Conservation (phyloP, 1,284 basidiomycete species). For the Pseudozyma sp. region DNA sequence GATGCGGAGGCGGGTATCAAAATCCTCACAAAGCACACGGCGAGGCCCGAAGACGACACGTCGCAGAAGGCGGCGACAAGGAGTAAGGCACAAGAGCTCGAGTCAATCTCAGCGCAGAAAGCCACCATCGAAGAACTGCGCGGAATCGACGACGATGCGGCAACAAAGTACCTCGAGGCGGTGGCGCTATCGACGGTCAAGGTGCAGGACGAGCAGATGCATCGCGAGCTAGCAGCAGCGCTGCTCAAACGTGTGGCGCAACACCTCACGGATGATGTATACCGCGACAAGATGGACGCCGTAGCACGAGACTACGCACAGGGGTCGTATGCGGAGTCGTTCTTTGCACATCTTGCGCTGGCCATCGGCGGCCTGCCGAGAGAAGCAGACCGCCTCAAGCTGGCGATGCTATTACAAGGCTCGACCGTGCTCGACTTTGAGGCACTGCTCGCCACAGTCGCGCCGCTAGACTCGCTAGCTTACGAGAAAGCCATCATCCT, state of each 20-base stretch:
- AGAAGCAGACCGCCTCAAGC: conserved; percentile 51
- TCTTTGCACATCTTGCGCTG: conserved; percentile 57
- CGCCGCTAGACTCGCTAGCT: conserved; percentile 14
- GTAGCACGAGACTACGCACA: conserved; percentile 38
- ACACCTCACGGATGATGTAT: conserved; percentile 15
- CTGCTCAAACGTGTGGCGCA: conserved; percentile 22
- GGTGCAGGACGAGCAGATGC: conserved; percentile 48
- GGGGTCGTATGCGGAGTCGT: conserved; percentile 57
- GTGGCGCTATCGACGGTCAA: conserved; percentile 51
- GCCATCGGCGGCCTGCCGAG: conserved; percentile 21
- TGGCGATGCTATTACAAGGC: conserved; percentile 56
- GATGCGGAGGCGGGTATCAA: conserved; percentile 52
- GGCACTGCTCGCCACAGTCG: conserved; percentile 21
- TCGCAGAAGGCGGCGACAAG: conserved; percentile 11
- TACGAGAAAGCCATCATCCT: conserved; percentile 58
- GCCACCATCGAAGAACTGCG: conserved; percentile 45
- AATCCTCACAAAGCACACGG: conserved; percentile 42
- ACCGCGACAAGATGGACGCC: conserved; percentile 20
- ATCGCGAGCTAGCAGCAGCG: conserved; percentile 40
- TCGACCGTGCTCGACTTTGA: conserved; percentile 46
- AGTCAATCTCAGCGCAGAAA: conserved; percentile 32
- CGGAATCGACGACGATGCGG: conserved; percentile 48
- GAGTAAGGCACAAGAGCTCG: conserved; percentile 38
- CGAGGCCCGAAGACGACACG: not conserved
- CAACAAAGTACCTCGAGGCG: conserved; percentile 59